Base-by-base conservation (phyloP, 2,329 filamentous ascomycete species). In the Sclerotinia subarctica region DNA sequence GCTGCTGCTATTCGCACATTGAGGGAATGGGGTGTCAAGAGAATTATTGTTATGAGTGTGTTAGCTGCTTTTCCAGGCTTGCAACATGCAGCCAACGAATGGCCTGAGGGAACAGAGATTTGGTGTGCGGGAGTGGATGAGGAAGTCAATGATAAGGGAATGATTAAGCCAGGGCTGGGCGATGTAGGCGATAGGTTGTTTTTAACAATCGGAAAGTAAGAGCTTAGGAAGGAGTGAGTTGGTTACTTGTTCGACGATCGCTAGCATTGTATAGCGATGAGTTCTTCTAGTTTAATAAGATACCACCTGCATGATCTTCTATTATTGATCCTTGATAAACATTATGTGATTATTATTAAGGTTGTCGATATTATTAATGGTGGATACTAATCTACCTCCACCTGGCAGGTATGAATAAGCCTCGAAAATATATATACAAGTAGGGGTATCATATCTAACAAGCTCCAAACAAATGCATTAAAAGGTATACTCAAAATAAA, bases 131-230 rank as follows among this genome's bases (percentile, higher is more conserved):
- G 87, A 0, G 83, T 96, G 26, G 94, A 98, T 78, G 81, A 81
- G 71, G 85, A 86, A 76, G 82, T 95, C 66, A 92, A 93, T 72
- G 82, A 85, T n/a, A 84, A 83, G 72, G 94, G 94, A 11, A 97
- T 97, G 93, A 89, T 97, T 71, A 91, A 90, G 81, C 94, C 94
- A 0, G 94, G 94, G 0, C 76, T 97, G 71, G 94, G 94, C 1
- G 94, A 97, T 80, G 89, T 97, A 68, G 94, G 94, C 0, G 94
- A 98, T 80, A 83, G 94, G 62, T 79, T 98, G 79, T 97, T 94
- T 80, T 81, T 96, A 80, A 96, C 94, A 0, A 85, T 94, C 78
- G 94, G 93, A 29, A 97, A 96, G 78, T 96, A 70, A 21, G n/a
- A 26, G 32, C 19, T 38, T 47, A 29, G 44, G 11, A 35, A 44